These are phyloP conservation scores for Gonapodya sp. DNA, from an alignment of 192 early-diverging fungal species.

Conservation along the genomic window DNA sequence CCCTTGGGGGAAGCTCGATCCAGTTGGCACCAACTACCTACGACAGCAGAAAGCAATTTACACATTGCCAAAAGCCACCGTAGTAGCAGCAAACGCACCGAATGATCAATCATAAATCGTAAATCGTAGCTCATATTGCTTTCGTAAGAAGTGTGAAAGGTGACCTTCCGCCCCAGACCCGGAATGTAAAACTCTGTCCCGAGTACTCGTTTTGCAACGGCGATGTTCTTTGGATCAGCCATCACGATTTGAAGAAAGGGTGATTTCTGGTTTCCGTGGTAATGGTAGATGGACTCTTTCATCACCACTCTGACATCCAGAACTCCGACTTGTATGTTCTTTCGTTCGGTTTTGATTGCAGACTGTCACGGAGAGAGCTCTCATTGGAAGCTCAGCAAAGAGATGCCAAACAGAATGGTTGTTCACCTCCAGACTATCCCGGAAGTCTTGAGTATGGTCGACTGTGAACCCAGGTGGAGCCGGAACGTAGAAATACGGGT, in stretches of 20 bases:
- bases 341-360: not conserved
- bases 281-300: constrained; percentile 79
- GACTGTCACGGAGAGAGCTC: not conserved
- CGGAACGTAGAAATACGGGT: constrained; percentile 89
- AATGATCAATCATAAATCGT: constrained; percentile 91
- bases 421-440: constrained; percentile 40
- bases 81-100: constrained; percentile 25
- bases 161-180: constrained; percentile 29
- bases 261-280: constrained; percentile 67
- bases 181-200: constrained; percentile 49
- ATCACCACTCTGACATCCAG: constrained; percentile 58
- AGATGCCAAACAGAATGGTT: not conserved
- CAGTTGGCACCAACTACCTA: constrained; percentile 78
- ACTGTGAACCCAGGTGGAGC: constrained; percentile 70
- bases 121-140: constrained; percentile 79
- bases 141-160: constrained; percentile 61
- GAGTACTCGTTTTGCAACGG: constrained; percentile 20
- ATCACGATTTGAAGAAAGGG: constrained; percentile 72
- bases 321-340: constrained; percentile 22
- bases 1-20: constrained; percentile 75
- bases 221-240: constrained; percentile 36
- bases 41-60: not conserved
- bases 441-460: constrained; percentile 42
- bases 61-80: not conserved
- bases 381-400: not conserved